Conservation (phyloP, 225 moss, liverwort and hornwort genomes). For the Sphagnum tenellum region DNA sequence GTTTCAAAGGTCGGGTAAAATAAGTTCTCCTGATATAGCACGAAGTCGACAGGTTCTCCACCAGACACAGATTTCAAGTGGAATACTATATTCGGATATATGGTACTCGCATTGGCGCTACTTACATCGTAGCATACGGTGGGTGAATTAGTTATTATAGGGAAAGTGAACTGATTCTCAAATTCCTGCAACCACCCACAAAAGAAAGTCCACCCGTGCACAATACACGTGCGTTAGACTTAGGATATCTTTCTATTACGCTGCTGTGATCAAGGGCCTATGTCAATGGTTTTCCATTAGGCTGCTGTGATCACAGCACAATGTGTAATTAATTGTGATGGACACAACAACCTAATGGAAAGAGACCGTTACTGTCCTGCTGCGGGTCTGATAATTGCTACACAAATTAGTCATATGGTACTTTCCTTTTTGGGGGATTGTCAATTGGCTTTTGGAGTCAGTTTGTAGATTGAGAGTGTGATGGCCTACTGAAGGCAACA, state of each 20-base stretch:
- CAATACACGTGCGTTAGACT: too few relatives aligned
- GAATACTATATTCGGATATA: conserved; percentile 12
- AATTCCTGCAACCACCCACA: too few relatives aligned
- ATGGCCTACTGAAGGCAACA: not conserved
- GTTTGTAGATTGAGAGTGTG: not conserved
- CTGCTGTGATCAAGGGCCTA: too few relatives aligned
- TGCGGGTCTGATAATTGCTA: not conserved
- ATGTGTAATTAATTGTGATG: too few relatives aligned
- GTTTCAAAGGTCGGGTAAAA: conserved; percentile 6
- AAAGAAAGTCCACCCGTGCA: too few relatives aligned
- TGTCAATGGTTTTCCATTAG: too few relatives aligned
- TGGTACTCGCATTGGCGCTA: not conserved
- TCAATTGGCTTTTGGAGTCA: not conserved
- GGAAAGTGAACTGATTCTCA: too few relatives aligned
- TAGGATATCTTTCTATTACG: too few relatives aligned
- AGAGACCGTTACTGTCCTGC: too few relatives aligned
- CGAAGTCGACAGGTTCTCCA: not conserved
- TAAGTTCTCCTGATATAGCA: conserved; percentile 6
- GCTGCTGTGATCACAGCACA: too few relatives aligned
- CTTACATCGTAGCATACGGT: not conserved
- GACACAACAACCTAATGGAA: too few relatives aligned
- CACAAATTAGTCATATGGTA: not conserved
- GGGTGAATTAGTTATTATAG: too few relatives aligned
- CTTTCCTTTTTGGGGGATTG: not conserved
- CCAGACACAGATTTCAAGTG: conserved; percentile 10